Evolutionary conservation across 1,139 yeast genomes (phyloP).

Genomic region (Diutina rugosa): DNA sequence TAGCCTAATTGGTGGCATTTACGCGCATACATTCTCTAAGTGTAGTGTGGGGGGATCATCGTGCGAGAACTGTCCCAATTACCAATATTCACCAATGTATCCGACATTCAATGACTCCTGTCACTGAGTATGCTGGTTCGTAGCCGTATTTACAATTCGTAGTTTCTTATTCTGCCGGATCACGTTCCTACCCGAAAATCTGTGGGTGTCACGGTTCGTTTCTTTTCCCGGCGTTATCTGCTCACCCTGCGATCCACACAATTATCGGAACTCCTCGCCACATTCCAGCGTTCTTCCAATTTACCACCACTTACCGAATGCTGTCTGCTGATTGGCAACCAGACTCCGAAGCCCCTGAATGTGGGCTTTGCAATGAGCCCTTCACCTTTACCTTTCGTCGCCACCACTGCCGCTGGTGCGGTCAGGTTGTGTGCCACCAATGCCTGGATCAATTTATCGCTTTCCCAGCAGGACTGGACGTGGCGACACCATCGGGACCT

Average conservation of each 20-base stretch:
- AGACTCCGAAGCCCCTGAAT: conserved; percentile 46
- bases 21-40: background rate
- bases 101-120: background rate
- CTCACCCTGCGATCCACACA: background rate
- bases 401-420: conserved; percentile 89
- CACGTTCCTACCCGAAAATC: background rate
- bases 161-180: background rate
- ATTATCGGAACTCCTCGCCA: background rate
- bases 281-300: background rate
- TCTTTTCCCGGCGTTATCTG: background rate
- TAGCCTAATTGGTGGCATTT: background rate
- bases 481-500: conserved; percentile 18
- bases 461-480: conserved; percentile 27
- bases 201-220: background rate
- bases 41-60: background rate
- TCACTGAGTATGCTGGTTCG: background rate
- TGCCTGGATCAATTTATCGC: conserved; percentile 41
- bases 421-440: conserved; percentile 57
- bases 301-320: background rate
- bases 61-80: background rate
- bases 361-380: conserved; percentile 44
- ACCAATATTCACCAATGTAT: background rate
- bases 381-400: conserved; percentile 65
- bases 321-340: conserved; percentile 59
- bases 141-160: background rate